phyloP scores from a whole-genome alignment of 306 rosid species.

The Acmispon strigosus region DNA sequence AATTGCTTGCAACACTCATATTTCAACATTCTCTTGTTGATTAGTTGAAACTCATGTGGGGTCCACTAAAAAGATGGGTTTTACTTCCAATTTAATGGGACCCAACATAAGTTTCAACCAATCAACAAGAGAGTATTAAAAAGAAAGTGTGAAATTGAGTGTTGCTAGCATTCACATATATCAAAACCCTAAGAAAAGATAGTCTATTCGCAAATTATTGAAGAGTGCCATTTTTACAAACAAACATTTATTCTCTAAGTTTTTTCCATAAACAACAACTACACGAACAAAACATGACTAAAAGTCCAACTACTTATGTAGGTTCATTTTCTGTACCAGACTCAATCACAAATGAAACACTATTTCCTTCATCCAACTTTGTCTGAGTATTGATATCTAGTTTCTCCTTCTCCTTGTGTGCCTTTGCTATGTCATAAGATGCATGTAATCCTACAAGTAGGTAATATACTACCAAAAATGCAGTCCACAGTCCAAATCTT shows the following conservation, averaged over 20 bases:
- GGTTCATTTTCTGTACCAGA: neutral
- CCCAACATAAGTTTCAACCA: no score
- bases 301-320: neutral
- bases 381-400: neutral
- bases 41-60: no score
- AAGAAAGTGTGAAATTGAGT: no score
- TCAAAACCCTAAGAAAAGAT: no score
- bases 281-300: neutral
- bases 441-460: constrained; percentile 57
- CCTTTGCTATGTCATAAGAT: constrained; percentile 53
- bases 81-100: no score
- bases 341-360: neutral
- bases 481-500: constrained; percentile 57
- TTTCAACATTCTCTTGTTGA: no score
- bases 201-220: no score
- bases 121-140: no score
- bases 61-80: no score
- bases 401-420: neutral
- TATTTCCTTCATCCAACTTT: constrained; percentile 27
- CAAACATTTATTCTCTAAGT: neutral
- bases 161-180: no score
- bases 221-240: neutral
- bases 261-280: neutral
- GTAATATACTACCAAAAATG: constrained; percentile 38
- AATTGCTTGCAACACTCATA: no score